A percentile compares a stretch with the other conserved stretches of the same genome.
These are phyloP conservation scores for Prunus campanulata DNA, from an alignment of 306 rosid genomes.

Conservation along the genomic window DNA sequence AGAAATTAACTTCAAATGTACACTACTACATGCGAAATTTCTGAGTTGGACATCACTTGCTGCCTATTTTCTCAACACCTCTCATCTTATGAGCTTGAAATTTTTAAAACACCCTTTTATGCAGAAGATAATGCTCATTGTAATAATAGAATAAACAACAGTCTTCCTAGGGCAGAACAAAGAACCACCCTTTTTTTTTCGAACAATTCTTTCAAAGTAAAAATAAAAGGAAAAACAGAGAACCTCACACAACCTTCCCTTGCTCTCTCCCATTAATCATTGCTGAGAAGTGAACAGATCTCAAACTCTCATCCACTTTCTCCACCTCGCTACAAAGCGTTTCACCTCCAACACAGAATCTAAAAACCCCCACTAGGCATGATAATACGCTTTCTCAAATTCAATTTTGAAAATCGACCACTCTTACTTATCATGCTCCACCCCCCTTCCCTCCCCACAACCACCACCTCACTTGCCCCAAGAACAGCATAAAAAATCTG, in stretches of 20 bases:
- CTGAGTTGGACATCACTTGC: neutral
- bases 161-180: neutral
- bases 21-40: neutral
- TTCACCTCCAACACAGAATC: neutral
- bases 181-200: neutral
- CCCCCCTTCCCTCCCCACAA: neutral
- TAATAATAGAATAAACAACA: neutral
- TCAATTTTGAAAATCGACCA: neutral
- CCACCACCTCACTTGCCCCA: neutral
- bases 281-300: neutral
- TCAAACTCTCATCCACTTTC: neutral
- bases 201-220: no score
- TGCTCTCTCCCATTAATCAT: neutral
- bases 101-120: neutral
- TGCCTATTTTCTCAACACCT: neutral
- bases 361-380: neutral
- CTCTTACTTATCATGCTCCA: neutral
- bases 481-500: neutral
- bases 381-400: neutral
- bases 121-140: neutral
- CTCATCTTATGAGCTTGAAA: neutral
- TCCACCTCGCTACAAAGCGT: neutral
- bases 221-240: neutral
- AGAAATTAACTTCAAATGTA: neutral
- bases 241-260: neutral